A percentile compares a stretch with the other conserved stretches of the same genome.
These are phyloP conservation scores for Oenanthe javanica DNA, from an alignment of 140 eudicot species.

Conservation along the genomic window DNA sequence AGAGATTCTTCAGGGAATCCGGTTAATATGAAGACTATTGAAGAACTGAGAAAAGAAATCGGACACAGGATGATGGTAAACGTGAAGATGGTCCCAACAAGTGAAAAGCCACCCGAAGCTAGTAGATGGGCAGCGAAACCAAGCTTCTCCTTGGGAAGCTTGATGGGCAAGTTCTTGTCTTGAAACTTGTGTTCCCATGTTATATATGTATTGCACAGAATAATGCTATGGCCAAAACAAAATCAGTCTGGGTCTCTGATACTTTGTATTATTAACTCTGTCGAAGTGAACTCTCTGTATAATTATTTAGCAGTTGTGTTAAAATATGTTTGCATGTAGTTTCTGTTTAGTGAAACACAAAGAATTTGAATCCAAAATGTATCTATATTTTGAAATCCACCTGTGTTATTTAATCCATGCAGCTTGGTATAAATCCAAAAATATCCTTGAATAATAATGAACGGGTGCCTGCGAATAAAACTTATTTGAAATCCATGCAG, in stretches of 20 bases:
- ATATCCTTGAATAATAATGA: too few species aligned
- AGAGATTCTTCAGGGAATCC: constrained; percentile 81
- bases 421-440: too few species aligned
- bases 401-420: too few species aligned
- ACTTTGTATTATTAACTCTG: background rate
- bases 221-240: constrained; percentile 1
- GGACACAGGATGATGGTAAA: constrained; percentile 78
- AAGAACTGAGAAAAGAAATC: constrained; percentile 64
- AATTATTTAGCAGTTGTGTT: background rate
- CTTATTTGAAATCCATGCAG: too few species aligned
- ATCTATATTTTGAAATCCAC: too few species aligned
- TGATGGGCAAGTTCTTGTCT: constrained; percentile 54
- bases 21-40: constrained; percentile 68
- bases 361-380: background rate
- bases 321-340: background rate
- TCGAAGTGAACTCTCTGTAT: background rate
- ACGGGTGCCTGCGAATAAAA: too few species aligned
- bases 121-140: constrained; percentile 51
- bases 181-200: constrained; percentile 17
- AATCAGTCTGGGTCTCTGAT: background rate
- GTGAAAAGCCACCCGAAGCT: constrained; percentile 38
- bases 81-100: constrained; percentile 54
- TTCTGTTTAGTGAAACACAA: too few species aligned
- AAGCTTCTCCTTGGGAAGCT: constrained; percentile 73
- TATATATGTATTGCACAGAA: constrained; percentile 22